A percentile compares a stretch with the other conserved stretches of the same genome.
phyloP scores from a whole-genome alignment of 768 basidiomycete genomes.

The Suillus discolor region DNA sequence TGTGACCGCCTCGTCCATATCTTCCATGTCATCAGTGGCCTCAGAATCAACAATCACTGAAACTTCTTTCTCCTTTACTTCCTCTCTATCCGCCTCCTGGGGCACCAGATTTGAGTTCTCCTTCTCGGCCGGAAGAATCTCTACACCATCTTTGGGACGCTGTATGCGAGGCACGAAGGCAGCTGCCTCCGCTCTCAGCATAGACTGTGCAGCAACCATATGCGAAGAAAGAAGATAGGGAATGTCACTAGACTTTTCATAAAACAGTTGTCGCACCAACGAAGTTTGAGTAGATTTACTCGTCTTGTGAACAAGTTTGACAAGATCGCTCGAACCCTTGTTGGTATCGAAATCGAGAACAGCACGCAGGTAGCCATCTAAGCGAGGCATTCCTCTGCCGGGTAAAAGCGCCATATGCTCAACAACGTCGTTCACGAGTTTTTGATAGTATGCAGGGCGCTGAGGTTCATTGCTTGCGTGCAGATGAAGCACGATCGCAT shows the following conservation, averaged over 20 bases:
- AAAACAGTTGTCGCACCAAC: slow-evolving; percentile 32
- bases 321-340: slow-evolving; percentile 22
- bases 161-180: slow-evolving; percentile 18
- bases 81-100: background rate
- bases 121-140: background rate
- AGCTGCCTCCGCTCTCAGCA: slow-evolving; percentile 19
- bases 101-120: background rate
- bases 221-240: slow-evolving; percentile 27
- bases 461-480: background rate
- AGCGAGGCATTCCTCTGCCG: background rate
- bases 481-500: background rate
- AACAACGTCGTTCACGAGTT: background rate
- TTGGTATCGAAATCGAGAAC: slow-evolving; percentile 14
- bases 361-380: slow-evolving; percentile 15
- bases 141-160: background rate
- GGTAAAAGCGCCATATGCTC: background rate
- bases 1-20: slow-evolving; percentile 8
- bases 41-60: background rate
- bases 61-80: slow-evolving; percentile 11
- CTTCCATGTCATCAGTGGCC: slow-evolving; percentile 6
- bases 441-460: background rate
- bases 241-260: slow-evolving; percentile 31
- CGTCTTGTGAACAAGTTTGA: slow-evolving; percentile 24
- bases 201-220: slow-evolving; percentile 16
- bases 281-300: background rate